phyloP scores from a whole-genome alignment of 1,139 yeast species.

The Debaryomycetaceae sp. region DNA sequence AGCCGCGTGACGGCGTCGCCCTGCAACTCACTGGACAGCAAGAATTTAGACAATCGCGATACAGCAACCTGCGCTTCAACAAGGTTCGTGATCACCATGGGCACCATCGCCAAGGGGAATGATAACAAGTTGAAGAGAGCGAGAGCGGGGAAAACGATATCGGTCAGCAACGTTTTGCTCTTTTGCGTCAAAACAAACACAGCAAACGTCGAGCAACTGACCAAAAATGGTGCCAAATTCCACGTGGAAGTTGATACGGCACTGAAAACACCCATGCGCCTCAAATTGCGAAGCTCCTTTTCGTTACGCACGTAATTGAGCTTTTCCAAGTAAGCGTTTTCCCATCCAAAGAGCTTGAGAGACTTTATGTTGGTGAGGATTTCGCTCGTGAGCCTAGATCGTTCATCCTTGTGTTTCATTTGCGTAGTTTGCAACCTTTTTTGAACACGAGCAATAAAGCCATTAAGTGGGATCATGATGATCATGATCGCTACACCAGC shows the following conservation, averaged over 20 bases:
- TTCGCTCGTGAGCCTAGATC: constrained; percentile 61
- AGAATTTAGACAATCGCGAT: constrained; percentile 61
- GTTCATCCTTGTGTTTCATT: constrained; percentile 36
- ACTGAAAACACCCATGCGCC: constrained; percentile 63
- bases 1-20: constrained; percentile 57
- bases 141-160: constrained; percentile 90
- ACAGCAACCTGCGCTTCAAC: constrained; percentile 90
- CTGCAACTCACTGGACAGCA: constrained; percentile 74
- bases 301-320: constrained; percentile 78
- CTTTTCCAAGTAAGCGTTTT: constrained; percentile 65
- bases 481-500: constrained; percentile 83
- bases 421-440: constrained; percentile 59
- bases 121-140: constrained; percentile 74
- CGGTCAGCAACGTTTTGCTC: constrained; percentile 69
- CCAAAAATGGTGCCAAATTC: constrained; percentile 83
- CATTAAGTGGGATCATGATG: constrained; percentile 78
- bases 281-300: constrained; percentile 71
- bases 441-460: constrained; percentile 61
- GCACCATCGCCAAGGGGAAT: constrained; percentile 91
- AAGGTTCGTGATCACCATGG: constrained; percentile 76
- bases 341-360: constrained; percentile 93
- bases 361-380: constrained; percentile 87
- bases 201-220: constrained; percentile 86
- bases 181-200: constrained; percentile 56
- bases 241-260: constrained; percentile 72